Evolutionary conservation across 495 filamentous ascomycete species (phyloP).

Genomic region (Friedmanniomyces simplex): DNA sequence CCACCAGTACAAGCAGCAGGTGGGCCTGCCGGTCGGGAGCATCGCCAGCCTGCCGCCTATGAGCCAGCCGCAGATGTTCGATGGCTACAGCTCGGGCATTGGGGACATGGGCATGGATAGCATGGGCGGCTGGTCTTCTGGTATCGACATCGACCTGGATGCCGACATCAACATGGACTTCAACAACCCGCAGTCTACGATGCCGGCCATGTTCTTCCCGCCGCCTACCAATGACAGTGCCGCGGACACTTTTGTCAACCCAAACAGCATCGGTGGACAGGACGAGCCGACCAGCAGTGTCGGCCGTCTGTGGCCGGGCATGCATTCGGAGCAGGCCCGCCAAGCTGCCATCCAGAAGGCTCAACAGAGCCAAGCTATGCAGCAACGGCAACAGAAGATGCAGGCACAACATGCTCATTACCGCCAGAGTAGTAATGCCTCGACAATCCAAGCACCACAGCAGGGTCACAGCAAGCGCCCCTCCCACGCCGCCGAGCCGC

Average conservation of each 20-base stretch:
- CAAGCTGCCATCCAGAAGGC: constrained; percentile 51
- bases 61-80: constrained; percentile 44
- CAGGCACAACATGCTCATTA: constrained; percentile 49
- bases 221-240: constrained; percentile 16
- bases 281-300: constrained; percentile 44
- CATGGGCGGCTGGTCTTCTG: constrained; percentile 41
- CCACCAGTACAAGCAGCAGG: constrained; percentile 82
- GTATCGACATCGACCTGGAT: constrained; percentile 43
- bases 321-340: constrained; percentile 83
- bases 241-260: constrained; percentile 51
- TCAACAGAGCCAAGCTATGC: constrained; percentile 54
- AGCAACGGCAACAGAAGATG: constrained; percentile 53
- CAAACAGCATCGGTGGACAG: constrained; percentile 55
- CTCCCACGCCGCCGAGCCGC: constrained; percentile 47
- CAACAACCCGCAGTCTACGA: constrained; percentile 40
- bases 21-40: constrained; percentile 71
- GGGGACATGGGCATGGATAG: constrained; percentile 29
- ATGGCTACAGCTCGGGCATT: constrained; percentile 38
- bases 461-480: constrained; percentile 33
- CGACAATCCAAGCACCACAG: constrained; percentile 1
- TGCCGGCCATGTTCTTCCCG: constrained; percentile 40
- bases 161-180: constrained; percentile 44
- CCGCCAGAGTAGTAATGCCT: constrained; percentile 23
- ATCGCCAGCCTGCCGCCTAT: constrained; percentile 46
- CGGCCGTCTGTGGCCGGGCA: constrained; percentile 73